Evolutionary conservation across 495 filamentous ascomycete genomes (phyloP).

Genomic region (Penicillium malachiteum): DNA sequence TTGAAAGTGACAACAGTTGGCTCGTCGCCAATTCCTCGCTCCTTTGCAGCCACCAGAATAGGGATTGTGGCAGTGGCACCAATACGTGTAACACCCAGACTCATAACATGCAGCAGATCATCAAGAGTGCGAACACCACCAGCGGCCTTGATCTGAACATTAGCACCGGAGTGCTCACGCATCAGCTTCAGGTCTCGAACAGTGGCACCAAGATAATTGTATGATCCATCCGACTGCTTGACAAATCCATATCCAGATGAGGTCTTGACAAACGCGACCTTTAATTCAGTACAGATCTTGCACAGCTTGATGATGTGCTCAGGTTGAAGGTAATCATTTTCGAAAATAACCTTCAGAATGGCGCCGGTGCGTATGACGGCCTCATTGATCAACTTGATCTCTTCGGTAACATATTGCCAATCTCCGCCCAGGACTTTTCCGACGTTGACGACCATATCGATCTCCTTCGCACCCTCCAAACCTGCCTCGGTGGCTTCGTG

Average conservation of each 20-base stretch:
- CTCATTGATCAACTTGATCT: conserved; percentile 50
- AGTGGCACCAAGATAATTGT: conserved; percentile 52
- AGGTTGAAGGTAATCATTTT: conserved; percentile 51
- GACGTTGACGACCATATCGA: conserved; percentile 61
- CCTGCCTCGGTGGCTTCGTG: conserved; percentile 50
- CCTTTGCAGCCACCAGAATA: conserved; percentile 54
- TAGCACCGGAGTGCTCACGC: conserved; percentile 41
- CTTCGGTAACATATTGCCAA: conserved; percentile 52
- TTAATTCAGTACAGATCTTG: conserved; percentile 46
- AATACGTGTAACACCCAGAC: conserved; percentile 42
- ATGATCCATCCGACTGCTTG: conserved; percentile 48
- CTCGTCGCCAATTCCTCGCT: conserved; percentile 46
- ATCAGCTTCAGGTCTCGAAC: conserved; percentile 51
- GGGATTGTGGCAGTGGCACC: conserved; percentile 53
- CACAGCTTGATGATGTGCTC: conserved; percentile 50
- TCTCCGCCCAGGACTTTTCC: conserved; percentile 55
- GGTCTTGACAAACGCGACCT: conserved; percentile 58
- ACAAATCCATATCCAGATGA: conserved; percentile 59
- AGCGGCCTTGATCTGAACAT: conserved; percentile 56
- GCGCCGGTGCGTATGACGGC: conserved; percentile 40
- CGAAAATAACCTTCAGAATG: conserved; percentile 59
- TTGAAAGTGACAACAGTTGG: conserved; percentile 24
- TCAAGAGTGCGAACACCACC: conserved; percentile 48
- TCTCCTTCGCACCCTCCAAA: conserved; percentile 47
- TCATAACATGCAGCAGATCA: conserved; percentile 37